Evolutionary conservation across 176 grass and related monocot species (phyloP), one percentile per base, ranked within the genome.

Genomic region (Bonia amplexicaulis): DNA sequence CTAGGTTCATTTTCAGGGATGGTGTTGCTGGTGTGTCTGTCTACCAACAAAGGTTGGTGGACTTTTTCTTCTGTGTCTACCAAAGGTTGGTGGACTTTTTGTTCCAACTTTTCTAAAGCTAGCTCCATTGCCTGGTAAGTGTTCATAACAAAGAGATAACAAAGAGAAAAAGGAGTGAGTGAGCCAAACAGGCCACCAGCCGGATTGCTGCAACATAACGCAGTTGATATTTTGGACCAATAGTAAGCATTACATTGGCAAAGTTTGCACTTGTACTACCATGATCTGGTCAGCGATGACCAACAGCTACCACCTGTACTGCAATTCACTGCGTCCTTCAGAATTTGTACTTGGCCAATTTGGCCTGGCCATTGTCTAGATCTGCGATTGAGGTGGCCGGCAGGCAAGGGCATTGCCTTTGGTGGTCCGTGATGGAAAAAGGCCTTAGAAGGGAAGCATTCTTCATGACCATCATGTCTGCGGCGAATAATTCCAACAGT

Each of bases 381-480:
- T 69, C 65, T 12, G 73, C 9, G 29, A 51, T 65, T 25, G 45
- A 75, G 74, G 66, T 25, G 48, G 37, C 57, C 47, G 68, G 87
- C 76, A 13, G 61, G 59, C 10, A 35, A 69, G 29, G 61, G 70
- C 82, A 10, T 76, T 71, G 78, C 31, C 8, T 23, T 45, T 26
- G 45, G 53, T 76, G 82, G 54, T 20, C 71, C 23, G 71, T 70
- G 44, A 42, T 46, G 6, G 61, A 14, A 74, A 5, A 5, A 17
- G 13, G 60, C 14, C 71, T 15, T 42, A 29, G 44, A 64, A 7
- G 77, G 27, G 45, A 81, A 71, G 78, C 71, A 7, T 77, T 90
- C 78, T 71, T 46, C 7, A 29, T 7, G 55, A 33, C 42, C 42
- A 77, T 81, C 52, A 77, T 81, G 72, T 40, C 0, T 52, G 2